Evolutionary conservation across 2,329 filamentous ascomycete species (phyloP).

Genomic region (Botrytis aclada): DNA sequence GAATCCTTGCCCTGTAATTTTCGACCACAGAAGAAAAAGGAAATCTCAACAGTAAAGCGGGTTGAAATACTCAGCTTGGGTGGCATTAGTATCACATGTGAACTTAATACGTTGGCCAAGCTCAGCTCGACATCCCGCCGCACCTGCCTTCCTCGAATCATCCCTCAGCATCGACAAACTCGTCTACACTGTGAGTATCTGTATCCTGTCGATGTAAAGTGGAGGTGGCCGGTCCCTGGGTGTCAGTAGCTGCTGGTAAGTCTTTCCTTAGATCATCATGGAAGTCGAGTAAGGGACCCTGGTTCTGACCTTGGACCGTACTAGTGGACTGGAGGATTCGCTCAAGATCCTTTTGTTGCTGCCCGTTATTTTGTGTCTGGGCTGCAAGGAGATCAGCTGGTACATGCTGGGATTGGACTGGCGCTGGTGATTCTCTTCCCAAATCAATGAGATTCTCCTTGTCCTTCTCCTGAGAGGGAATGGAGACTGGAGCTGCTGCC

Average conservation of each 20-base stretch:
- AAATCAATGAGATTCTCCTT: conserved; percentile 56
- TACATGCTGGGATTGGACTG: conserved; percentile 12
- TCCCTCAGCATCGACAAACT: conserved; percentile 38
- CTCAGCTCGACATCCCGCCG: neutral
- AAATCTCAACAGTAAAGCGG: neutral
- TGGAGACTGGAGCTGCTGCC: conserved; percentile 11
- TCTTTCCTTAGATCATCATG: conserved; percentile 51
- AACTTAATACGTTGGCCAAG: neutral
- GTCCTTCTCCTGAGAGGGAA: conserved; percentile 24
- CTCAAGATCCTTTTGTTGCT: conserved; percentile 35
- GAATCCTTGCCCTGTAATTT: neutral
- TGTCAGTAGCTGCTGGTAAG: conserved; percentile 40
- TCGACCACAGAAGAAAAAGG: neutral
- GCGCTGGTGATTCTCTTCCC: conserved; percentile 40
- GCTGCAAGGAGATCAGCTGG: conserved; percentile 31
- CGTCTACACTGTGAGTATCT: conserved; percentile 35
- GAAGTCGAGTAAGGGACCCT: conserved; percentile 48
- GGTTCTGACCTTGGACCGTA: conserved; percentile 19
- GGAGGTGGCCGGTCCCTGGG: neutral
- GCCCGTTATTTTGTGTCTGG: conserved; percentile 31
- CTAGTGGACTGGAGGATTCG: conserved; percentile 31
- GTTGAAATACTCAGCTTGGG: neutral
- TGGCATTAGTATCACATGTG: neutral
- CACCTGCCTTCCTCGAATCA: conserved; percentile 19
- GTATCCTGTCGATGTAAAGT: conserved; percentile 33